phyloP scores from a whole-genome alignment of 345 rosid species.

The Conringia planisiliqua region DNA sequence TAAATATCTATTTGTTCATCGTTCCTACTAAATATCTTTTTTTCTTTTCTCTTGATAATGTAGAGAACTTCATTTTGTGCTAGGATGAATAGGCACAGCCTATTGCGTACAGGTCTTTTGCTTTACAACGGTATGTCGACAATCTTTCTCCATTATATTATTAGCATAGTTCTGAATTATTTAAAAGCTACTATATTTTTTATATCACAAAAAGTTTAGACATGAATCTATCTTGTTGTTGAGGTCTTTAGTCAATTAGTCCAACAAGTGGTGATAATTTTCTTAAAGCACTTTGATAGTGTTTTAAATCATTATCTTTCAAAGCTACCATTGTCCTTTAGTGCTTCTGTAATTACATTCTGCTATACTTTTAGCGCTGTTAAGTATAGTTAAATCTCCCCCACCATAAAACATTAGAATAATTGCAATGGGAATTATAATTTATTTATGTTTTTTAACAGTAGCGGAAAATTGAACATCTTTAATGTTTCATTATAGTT shows the following conservation, averaged over 20 bases:
- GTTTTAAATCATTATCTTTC: conserved; percentile 24
- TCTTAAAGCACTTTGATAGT: conserved; percentile 23
- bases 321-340: conserved; percentile 9
- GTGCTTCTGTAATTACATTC: conserved; percentile 13
- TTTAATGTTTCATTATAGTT: background rate
- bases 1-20: conserved; percentile 6
- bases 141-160: background rate
- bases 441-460: background rate
- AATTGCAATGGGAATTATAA: background rate
- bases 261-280: conserved; percentile 17
- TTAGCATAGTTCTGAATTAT: background rate
- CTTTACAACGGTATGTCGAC: conserved; percentile 26
- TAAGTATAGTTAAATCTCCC: background rate
- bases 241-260: conserved; percentile 17
- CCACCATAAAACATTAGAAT: conserved; percentile 12
- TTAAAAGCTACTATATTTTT: background rate
- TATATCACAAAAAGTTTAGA: conserved; percentile 7
- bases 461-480: background rate
- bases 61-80: conserved; percentile 20
- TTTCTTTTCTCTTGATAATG: conserved; percentile 9
- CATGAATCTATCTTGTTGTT: conserved; percentile 17
- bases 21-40: background rate
- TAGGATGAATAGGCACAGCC: conserved; percentile 27
- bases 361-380: background rate
- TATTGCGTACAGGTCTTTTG: conserved; percentile 21